Evolutionary conservation across 75 land plant species (phyloP).

Genomic region (Azolla pinnata): DNA sequence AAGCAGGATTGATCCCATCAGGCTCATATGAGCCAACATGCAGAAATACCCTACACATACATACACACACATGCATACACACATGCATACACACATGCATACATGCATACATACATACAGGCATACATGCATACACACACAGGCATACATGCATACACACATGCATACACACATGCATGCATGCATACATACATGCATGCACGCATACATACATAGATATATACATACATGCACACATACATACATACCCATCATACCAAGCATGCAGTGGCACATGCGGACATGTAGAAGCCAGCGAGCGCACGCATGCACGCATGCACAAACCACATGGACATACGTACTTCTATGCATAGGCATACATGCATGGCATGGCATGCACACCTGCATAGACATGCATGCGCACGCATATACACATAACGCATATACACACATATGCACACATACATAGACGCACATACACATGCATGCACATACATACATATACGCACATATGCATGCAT

Average conservation of each 20-base stretch:
- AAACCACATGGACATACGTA: neutral
- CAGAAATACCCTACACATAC: too few relatives aligned
- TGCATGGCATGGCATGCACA: neutral
- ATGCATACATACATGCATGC: neutral
- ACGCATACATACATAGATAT: neutral
- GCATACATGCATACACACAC: neutral
- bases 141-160: neutral
- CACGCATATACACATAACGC: too few relatives aligned
- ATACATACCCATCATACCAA: neutral
- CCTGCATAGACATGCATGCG: too few relatives aligned
- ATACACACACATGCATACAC: neutral
- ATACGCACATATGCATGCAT: too few relatives aligned
- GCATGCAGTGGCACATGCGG: neutral
- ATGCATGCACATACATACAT: too few relatives aligned
- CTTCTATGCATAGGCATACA: neutral
- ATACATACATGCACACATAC: neutral
- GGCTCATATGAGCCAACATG: too few relatives aligned
- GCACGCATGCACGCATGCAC: too few relatives aligned
- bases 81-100: neutral
- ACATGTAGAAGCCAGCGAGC: too few relatives aligned
- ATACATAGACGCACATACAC: too few relatives aligned
- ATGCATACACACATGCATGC: neutral
- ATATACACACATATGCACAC: too few relatives aligned
- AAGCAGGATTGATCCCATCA: too few relatives aligned
- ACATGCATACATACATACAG: neutral